A percentile compares a stretch with the other conserved stretches of the same genome.
phyloP scores from a whole-genome alignment of 805 yeast species.

The Tanozyma kutaoensis region DNA sequence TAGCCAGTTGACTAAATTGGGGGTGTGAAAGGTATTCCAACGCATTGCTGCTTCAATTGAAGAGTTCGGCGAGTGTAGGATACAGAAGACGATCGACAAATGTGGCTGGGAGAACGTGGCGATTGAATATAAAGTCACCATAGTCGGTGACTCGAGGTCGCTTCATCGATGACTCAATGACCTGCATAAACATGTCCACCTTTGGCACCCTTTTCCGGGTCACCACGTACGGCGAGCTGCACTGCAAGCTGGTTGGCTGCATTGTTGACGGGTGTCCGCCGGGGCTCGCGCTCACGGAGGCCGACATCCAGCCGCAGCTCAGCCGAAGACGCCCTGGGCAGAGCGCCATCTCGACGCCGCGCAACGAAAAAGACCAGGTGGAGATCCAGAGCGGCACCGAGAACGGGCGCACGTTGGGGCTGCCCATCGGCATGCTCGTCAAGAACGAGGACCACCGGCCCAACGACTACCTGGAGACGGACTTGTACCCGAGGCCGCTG shows the following conservation, averaged over 20 bases:
- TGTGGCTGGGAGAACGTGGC: no score
- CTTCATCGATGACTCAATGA: no score
- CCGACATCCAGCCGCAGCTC: slow-evolving; percentile 89
- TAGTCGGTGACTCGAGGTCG: no score
- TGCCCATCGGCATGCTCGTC: slow-evolving; percentile 91
- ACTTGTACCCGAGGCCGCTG: slow-evolving; percentile 90
- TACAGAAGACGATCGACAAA: no score
- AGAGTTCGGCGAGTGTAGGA: no score
- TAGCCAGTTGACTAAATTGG: no score
- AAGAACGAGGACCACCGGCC: slow-evolving; percentile 95
- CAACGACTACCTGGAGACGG: slow-evolving; percentile 90
- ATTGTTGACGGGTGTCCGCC: slow-evolving; percentile 98
- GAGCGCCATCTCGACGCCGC: slow-evolving; percentile 80
- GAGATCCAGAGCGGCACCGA: slow-evolving; percentile 93
- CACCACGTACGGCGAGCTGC: slow-evolving; percentile 97
- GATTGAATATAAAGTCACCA: no score
- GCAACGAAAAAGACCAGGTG: slow-evolving; percentile 90
- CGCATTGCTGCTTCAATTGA: no score
- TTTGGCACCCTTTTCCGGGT: slow-evolving; percentile 39
- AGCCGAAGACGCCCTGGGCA: slow-evolving; percentile 98
- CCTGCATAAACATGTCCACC: slow-evolving; percentile 28
- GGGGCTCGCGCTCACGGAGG: slow-evolving; percentile 72
- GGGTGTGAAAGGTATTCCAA: no score
- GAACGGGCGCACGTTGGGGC: slow-evolving; percentile 79
- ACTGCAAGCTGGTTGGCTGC: slow-evolving; percentile 95